Evolutionary conservation across 192 early-diverging fungal genomes (phyloP).

Genomic region (Coemansia guatemalensis): DNA sequence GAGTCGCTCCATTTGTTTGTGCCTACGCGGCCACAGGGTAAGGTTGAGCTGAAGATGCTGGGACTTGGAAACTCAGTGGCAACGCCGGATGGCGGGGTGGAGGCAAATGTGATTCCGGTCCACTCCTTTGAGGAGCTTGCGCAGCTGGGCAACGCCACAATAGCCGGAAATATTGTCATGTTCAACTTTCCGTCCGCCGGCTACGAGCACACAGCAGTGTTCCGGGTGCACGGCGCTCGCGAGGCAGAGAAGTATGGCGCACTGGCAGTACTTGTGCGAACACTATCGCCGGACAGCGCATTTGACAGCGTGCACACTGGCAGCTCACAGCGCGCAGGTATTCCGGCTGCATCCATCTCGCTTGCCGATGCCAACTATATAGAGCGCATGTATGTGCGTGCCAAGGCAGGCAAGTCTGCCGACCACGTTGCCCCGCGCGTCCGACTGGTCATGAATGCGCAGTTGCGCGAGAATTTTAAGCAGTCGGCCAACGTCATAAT

Average conservation of each 20-base stretch:
- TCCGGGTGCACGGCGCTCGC: slow-evolving; percentile 32
- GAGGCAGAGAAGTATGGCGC: slow-evolving; percentile 55
- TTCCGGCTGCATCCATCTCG: slow-evolving; percentile 60
- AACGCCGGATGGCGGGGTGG: slow-evolving; percentile 47
- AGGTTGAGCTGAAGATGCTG: slow-evolving; percentile 51
- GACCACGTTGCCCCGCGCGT: slow-evolving; percentile 53
- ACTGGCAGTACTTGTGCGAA: slow-evolving; percentile 55
- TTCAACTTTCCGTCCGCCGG: slow-evolving; percentile 50
- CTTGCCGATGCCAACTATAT: slow-evolving; percentile 57
- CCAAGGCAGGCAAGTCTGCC: slow-evolving; percentile 23
- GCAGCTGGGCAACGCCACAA: slow-evolving; percentile 27
- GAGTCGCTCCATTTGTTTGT: slow-evolving; percentile 58
- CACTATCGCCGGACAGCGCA: slow-evolving; percentile 50
- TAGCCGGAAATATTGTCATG: slow-evolving; percentile 56
- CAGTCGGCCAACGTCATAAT: slow-evolving; percentile 59
- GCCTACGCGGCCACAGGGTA: slow-evolving; percentile 46
- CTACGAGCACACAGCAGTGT: slow-evolving; percentile 21
- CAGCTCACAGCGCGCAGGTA: slow-evolving; percentile 43
- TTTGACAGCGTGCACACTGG: slow-evolving; percentile 59
- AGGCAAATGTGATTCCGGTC: slow-evolving; percentile 57
- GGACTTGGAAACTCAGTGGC: slow-evolving; percentile 56
- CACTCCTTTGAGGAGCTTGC: slow-evolving; percentile 55
- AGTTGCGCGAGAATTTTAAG: slow-evolving; percentile 32
- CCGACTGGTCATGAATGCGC: slow-evolving; percentile 52
- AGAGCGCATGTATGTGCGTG: slow-evolving; percentile 52